These are phyloP conservation scores for Quercus lobata DNA, from an alignment of 331 rosid species.

Conservation along the genomic window DNA sequence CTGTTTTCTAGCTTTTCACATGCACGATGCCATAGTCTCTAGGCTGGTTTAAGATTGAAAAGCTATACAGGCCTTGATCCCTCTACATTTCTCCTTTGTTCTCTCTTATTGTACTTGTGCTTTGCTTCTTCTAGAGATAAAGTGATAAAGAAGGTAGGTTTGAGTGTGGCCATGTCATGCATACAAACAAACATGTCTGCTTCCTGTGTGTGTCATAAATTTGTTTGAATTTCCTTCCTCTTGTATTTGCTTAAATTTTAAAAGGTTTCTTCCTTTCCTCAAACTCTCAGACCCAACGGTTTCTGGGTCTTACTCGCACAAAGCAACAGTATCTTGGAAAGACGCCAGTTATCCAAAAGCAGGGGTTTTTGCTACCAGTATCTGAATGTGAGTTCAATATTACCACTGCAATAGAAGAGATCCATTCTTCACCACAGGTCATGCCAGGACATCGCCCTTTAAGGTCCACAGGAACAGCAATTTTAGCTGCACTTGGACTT, in stretches of 20 bases:
- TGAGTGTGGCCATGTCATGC: background rate
- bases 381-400: conserved; percentile 79
- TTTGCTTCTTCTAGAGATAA: background rate
- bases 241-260: background rate
- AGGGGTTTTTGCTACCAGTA: conserved; percentile 65
- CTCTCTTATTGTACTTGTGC: background rate
- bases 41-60: background rate
- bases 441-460: conserved; percentile 45
- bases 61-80: background rate
- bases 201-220: background rate
- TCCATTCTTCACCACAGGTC: conserved; percentile 37
- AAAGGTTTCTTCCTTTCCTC: conserved; percentile 6
- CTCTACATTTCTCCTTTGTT: background rate
- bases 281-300: conserved; percentile 43
- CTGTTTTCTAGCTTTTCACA: too few species aligned
- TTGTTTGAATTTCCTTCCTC: background rate
- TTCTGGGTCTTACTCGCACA: conserved; percentile 45
- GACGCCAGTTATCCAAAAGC: conserved; percentile 40
- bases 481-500: conserved; percentile 75
- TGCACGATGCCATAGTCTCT: background rate
- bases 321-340: conserved; percentile 53
- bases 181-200: background rate
- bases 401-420: conserved; percentile 71
- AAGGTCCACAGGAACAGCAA: conserved; percentile 81
- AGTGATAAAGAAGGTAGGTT: background rate